Conservation (phyloP, 345 rosid species). For the Fremontodendron californicum region DNA sequence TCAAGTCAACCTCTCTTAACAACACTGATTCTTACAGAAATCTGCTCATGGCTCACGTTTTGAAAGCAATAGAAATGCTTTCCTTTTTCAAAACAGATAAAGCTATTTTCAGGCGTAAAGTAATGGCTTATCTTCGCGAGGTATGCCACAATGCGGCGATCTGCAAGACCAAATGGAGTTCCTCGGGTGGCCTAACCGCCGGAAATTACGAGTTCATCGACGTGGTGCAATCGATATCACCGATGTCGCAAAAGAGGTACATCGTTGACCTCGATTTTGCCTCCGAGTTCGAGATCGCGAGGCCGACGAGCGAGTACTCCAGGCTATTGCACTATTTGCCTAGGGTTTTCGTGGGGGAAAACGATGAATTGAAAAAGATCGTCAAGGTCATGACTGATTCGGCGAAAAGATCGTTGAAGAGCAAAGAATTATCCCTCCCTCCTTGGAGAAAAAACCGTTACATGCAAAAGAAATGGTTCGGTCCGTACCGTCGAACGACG, state of each 20-base stretch:
- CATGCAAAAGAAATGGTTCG: conserved; percentile 89
- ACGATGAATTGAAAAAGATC: conserved; percentile 61
- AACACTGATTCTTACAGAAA: conserved; percentile 43
- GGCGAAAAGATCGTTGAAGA: conserved; percentile 59
- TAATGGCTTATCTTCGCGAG: conserved; percentile 57
- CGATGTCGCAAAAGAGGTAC: conserved; percentile 37
- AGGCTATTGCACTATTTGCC: conserved; percentile 47
- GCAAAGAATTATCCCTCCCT: conserved; percentile 56
- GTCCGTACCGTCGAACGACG: conserved; percentile 56
- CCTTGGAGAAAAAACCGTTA: conserved; percentile 94
- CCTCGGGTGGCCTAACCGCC: conserved; percentile 50
- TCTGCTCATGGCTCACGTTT: conserved; percentile 37
- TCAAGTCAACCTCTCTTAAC: conserved; percentile 3
- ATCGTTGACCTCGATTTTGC: conserved; percentile 73
- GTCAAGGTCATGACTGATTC: conserved; percentile 54
- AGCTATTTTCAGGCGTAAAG: conserved; percentile 44
- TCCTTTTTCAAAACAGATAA: conserved; percentile 32
- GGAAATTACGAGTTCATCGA: conserved; percentile 88
- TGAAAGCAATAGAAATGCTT: conserved; percentile 41
- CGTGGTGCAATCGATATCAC: conserved; percentile 34
- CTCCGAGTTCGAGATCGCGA: conserved; percentile 75
- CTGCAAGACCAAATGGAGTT: conserved; percentile 79
- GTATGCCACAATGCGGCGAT: conserved; percentile 82
- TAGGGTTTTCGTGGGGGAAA: conserved; percentile 49
- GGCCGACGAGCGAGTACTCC: conserved; percentile 62